Base-by-base conservation (phyloP, 176 grass and related monocot species). In the Oryza nivara region DNA sequence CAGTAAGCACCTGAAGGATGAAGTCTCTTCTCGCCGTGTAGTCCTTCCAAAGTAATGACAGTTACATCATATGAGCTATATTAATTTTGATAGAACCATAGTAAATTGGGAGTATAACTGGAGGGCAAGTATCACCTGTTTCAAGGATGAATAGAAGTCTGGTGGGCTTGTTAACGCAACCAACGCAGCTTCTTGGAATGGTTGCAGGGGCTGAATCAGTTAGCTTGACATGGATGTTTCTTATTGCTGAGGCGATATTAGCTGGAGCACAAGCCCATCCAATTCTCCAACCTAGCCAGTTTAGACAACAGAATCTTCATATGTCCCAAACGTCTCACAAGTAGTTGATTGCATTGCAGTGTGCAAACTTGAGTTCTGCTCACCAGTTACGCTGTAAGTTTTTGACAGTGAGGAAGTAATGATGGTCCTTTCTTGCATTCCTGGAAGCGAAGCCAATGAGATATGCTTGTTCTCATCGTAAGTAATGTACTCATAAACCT, bases 141-240 rank as follows among this genome's bases (percentile, higher is more conserved):
- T 98, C 74, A 98, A 70, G 68, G 92, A 92, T 51, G 51, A 23
- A 68, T 93, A 95, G 60, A 92, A 98, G 49, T 74, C 79, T 0
- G 76, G 79, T 30, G 84, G 84, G 74, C 90, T 95, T 64, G 66
- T 77, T 82, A 98, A 76, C 0, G 95, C 92, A 51, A 73, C 60
- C 69, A 98, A 78, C 1, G 95, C 95, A 68, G 95, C 92, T 92
- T 98, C 92, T 87, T 98, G 95, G 89, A 98, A 98, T 65, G 95
- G 95, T n/a, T 19, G 95, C 89, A 90, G 95, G 91, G 76, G 95
- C 95, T 80, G 95, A 98, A 90, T 98, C 95, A 28, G 91, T 95
- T 66, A 98, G 67, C 64, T 93, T 95, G 58, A 93, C 22, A 75
- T 98, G 92, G 28, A 98, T 93, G 75, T 95, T 95, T 90, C 92